Conservation (phyloP, 176 grass and related monocot genomes). For the Musa schizocarpa region DNA sequence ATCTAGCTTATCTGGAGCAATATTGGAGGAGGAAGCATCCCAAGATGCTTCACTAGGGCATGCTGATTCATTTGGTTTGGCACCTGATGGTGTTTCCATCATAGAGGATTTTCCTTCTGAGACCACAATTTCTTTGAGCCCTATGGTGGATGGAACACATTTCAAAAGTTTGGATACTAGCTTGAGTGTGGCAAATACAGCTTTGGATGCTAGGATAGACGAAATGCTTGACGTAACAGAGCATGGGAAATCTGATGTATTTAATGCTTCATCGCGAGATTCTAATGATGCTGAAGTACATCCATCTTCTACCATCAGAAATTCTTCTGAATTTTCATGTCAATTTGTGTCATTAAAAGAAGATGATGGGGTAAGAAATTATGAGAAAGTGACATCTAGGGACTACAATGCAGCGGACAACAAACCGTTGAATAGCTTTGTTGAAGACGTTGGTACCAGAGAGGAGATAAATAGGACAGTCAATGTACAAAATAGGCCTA, state of each 20-base stretch:
- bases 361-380: slow-evolving; percentile 38
- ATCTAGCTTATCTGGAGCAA: not conserved
- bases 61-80: not conserved
- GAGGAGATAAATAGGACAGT: not conserved
- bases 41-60: not conserved
- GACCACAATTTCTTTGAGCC: not conserved
- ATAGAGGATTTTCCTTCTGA: not conserved
- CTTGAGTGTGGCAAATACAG: not conserved
- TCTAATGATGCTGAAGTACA: not conserved
- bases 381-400: slow-evolving; percentile 22
- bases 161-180: not conserved
- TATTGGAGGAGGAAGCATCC: not conserved
- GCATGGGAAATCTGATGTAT: not conserved
- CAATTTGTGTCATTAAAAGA: not conserved
- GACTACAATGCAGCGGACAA: slow-evolving; percentile 24
- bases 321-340: not conserved
- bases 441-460: slow-evolving; percentile 6
- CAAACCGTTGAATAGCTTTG: slow-evolving; percentile 35
- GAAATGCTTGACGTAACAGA: not conserved
- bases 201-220: not conserved
- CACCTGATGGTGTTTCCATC: not conserved
- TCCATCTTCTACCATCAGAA: not conserved
- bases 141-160: slow-evolving; percentile 15
- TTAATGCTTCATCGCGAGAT: not conserved
- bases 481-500: not conserved